Evolutionary conservation across 495 filamentous ascomycete genomes (phyloP), one percentile per base, ranked within the genome.

Genomic region (Hypoxylon fuscum): DNA sequence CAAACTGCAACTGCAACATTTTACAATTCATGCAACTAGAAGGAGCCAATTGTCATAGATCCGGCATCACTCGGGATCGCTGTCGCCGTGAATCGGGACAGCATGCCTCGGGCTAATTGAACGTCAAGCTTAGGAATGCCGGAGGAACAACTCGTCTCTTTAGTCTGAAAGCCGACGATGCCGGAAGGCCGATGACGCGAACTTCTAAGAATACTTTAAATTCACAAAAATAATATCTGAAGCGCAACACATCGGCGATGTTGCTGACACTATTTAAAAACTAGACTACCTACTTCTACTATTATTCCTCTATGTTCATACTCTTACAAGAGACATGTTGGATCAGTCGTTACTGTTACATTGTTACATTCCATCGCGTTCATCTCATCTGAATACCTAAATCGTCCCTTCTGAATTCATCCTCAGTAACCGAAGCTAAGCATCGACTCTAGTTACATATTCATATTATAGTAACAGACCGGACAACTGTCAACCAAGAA

Each of bases 11-110:
- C n/a, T 40, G 45, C 54, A 43, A 46, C 40, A 5, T 45, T 23
- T 22, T 12, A 17, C 20, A 27, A 22, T 31, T 8, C 15, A 18
- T 8, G 15, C n/a, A 45, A n/a, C 29, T 45, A 14, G 17, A 10
- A 43, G 17, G 3, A 51, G 47, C 31, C 62, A 60, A 59, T 60
- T 44, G 47, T 47, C 57, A 47, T 48, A 34, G 41, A 44, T 35
- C 54, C 62, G 63, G 63, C 32, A 25, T 54, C 53, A 53, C 31
- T 66, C 63, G 63, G 63, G 18, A 66, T 66, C 57, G 47, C 53
- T 62, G 43, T 62, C 57, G 57, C 57, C 57, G 53, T 32, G 14
- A 49, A 21, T 21, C 63, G 63, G 41, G 52, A 49, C 47, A 20
- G 41, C 0, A 48, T 31, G 14, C 42, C 35, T 61, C 35, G 51